phyloP scores from a whole-genome alignment of 2,329 filamentous ascomycete genomes.

The Triangularia verruculosa region DNA sequence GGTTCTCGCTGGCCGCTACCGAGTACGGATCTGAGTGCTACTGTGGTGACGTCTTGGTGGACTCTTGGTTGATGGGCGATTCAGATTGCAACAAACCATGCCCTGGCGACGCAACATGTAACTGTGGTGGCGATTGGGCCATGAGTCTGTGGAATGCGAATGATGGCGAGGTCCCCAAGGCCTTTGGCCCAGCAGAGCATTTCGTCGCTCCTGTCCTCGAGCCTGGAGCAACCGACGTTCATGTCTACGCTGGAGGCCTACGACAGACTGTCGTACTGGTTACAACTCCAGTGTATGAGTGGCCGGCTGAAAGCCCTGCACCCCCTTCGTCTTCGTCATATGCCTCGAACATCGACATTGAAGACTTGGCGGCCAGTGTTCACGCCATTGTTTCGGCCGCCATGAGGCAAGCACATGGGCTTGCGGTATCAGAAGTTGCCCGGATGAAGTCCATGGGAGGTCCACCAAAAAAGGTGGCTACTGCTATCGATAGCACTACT shows the following conservation, averaged over 20 bases:
- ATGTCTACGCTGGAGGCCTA: conserved; percentile 20
- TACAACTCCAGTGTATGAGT: conserved; percentile 23
- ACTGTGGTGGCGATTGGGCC: conserved; percentile 24
- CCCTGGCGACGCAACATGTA: conserved; percentile 12
- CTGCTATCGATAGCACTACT: conserved; percentile 18
- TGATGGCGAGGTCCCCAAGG: conserved; percentile 18
- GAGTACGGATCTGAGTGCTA: conserved; percentile 26
- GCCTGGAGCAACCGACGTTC: conserved; percentile 22
- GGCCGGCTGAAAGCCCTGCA: conserved; percentile 13
- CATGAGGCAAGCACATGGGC: conserved; percentile 14
- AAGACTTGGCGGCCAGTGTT: conserved; percentile 14
- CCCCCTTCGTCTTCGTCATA: neutral
- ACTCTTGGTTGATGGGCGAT: conserved; percentile 25
- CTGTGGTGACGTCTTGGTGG: conserved; percentile 24
- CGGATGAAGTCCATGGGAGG: conserved; percentile 14
- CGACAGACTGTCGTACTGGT: conserved; percentile 22
- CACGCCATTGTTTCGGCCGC: conserved; percentile 19
- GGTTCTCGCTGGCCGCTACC: conserved; percentile 23
- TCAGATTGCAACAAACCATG: conserved; percentile 24
- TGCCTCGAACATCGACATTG: conserved; percentile 9
- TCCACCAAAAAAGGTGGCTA: conserved; percentile 10
- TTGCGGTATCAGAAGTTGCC: conserved; percentile 17
- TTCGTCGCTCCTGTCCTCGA: conserved; percentile 21
- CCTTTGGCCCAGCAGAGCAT: conserved; percentile 17
- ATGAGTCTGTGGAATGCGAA: conserved; percentile 26